These are phyloP conservation scores for Dendrobium huoshanense DNA, from an alignment of 106 monocot genomes.

Conservation along the genomic window DNA sequence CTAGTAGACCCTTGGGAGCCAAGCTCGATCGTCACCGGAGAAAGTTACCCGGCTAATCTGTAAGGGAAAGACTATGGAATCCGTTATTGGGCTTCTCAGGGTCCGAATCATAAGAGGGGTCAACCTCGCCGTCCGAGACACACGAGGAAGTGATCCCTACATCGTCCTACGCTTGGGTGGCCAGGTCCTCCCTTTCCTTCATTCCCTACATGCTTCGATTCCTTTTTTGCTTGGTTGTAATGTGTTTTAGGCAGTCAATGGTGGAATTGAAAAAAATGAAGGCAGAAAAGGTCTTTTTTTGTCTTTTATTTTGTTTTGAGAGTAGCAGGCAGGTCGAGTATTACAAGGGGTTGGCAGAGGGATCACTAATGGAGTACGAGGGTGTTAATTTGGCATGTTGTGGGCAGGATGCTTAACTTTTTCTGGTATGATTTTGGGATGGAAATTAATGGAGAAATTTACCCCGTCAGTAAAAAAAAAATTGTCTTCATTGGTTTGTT, in stretches of 20 bases:
- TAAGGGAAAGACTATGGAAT: slow-evolving; percentile 4
- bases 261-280: not conserved
- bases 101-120: slow-evolving; percentile 37
- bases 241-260: not conserved
- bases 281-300: too few species aligned
- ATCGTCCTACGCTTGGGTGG: slow-evolving; percentile 28
- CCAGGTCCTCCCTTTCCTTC: slow-evolving; percentile 15
- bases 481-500: too few species aligned
- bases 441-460: not conserved
- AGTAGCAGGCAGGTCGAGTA: not conserved
- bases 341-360: not conserved
- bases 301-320: too few species aligned
- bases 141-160: slow-evolving; percentile 34
- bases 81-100: slow-evolving; percentile 27
- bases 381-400: not conserved
- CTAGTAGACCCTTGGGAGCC: not conserved
- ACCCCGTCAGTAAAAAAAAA: too few species aligned
- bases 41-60: not conserved
- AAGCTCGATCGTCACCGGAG: too few species aligned
- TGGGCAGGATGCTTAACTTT: not conserved
- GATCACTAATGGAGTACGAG: not conserved
- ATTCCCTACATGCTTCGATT: not conserved
- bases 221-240: not conserved
- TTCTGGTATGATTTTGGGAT: not conserved
- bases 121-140: slow-evolving; percentile 41